phyloP scores from a whole-genome alignment of 2,329 filamentous ascomycete species.

The Xylariaceae sp. region DNA sequence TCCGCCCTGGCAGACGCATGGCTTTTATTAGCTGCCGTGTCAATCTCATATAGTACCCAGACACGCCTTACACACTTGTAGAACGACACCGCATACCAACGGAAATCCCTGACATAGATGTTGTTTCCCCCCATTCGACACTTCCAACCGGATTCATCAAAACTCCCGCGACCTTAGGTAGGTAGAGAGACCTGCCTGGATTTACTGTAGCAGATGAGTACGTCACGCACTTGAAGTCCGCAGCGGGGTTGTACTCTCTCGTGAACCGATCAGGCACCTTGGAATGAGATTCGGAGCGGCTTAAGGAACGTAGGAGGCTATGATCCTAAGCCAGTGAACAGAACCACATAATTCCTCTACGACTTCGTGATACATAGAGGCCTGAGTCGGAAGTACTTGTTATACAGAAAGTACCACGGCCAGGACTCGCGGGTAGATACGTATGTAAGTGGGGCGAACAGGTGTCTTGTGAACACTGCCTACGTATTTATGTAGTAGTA shows the following conservation, averaged over 20 bases:
- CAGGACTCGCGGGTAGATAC: too few species aligned
- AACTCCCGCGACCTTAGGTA: too few species aligned
- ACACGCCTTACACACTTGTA: neutral
- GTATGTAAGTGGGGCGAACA: too few species aligned
- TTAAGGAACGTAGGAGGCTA: neutral
- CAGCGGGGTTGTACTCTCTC: neutral
- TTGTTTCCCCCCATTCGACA: conserved; percentile 1
- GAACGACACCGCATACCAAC: neutral
- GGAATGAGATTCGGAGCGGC: neutral
- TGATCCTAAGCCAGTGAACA: neutral
- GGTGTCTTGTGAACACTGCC: too few species aligned
- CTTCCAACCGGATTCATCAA: neutral
- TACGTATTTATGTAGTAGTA: too few species aligned
- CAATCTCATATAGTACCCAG: neutral
- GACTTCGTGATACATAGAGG: too few species aligned
- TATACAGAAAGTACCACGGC: too few species aligned
- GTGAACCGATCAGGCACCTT: neutral
- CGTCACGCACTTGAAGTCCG: neutral
- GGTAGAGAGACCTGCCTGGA: neutral
- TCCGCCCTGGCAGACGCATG: conserved; percentile 5
- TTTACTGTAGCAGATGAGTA: neutral
- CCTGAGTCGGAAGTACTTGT: too few species aligned
- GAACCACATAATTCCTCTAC: neutral
- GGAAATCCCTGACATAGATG: neutral
- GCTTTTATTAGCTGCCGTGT: conserved; percentile 2